These are phyloP conservation scores for Termitomyces eurrhizus DNA, from an alignment of 768 basidiomycete species.

Conservation along the genomic window DNA sequence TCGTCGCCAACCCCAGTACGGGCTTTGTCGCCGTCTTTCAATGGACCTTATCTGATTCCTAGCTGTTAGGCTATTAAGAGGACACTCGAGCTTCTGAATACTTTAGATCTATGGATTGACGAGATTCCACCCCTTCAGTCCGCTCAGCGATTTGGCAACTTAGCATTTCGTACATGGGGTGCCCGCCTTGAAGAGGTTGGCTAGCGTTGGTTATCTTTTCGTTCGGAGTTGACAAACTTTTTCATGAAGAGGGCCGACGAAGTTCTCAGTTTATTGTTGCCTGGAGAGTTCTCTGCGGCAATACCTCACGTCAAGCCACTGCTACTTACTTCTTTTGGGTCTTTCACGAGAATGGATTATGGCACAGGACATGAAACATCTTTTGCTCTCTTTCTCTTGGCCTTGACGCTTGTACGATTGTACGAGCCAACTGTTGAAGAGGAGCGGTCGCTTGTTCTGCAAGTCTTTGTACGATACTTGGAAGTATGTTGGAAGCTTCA, in stretches of 20 bases:
- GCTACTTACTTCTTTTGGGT: conserved; percentile 82
- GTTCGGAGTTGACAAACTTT: conserved; percentile 6
- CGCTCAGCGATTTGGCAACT: conserved; percentile 88
- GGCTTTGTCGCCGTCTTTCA: neutral
- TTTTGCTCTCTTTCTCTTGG: conserved; percentile 76
- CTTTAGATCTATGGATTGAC: conserved; percentile 71
- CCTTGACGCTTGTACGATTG: conserved; percentile 66
- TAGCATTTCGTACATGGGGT: conserved; percentile 87
- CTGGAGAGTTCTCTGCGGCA: conserved; percentile 35
- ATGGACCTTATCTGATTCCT: conserved; percentile 3
- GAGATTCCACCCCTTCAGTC: conserved; percentile 72
- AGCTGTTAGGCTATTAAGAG: conserved; percentile 40
- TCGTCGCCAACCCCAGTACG: conserved; percentile 32
- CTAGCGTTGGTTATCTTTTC: conserved; percentile 5
- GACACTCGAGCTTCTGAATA: conserved; percentile 56
- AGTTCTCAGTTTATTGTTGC: conserved; percentile 48
- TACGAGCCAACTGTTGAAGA: conserved; percentile 53
- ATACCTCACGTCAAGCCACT: conserved; percentile 75
- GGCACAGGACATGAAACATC: conserved; percentile 95
- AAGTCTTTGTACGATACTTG: conserved; percentile 75
- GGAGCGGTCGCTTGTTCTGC: conserved; percentile 57
- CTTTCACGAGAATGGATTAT: conserved; percentile 89
- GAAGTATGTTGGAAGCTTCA: conserved; percentile 82
- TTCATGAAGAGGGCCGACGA: conserved; percentile 45
- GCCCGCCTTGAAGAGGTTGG: conserved; percentile 70